phyloP scores from a whole-genome alignment of 495 filamentous ascomycete species.

The Daldinia vernicosa region DNA sequence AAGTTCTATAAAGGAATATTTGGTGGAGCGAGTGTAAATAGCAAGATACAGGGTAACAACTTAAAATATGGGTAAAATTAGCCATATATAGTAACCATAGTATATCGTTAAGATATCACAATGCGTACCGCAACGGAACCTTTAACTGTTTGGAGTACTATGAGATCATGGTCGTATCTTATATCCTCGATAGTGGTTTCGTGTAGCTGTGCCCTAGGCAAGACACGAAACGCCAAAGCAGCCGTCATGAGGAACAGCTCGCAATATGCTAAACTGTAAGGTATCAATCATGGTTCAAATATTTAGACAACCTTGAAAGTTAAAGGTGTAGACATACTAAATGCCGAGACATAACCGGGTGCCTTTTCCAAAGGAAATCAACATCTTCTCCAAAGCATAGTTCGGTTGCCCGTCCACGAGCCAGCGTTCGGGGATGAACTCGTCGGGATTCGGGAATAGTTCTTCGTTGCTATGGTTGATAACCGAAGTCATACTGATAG shows the following conservation, averaged over 20 bases:
- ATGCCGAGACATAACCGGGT: conserved; percentile 61
- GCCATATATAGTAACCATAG: conserved; percentile 46
- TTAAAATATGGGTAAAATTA: conserved; percentile 15
- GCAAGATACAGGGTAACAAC: too few species aligned
- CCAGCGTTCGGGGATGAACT: conserved; percentile 63
- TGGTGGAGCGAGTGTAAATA: too few species aligned
- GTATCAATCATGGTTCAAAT: background rate
- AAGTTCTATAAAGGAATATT: too few species aligned
- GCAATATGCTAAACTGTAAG: conserved; percentile 45
- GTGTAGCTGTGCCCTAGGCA: conserved; percentile 37
- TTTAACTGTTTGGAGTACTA: conserved; percentile 32
- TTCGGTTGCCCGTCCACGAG: conserved; percentile 48
- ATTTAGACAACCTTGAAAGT: background rate
- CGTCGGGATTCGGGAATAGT: conserved; percentile 58
- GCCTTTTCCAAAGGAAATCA: conserved; percentile 61
- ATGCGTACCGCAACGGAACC: conserved; percentile 11
- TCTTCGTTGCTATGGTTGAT: conserved; percentile 57
- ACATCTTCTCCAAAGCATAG: conserved; percentile 54
- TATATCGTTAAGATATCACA: background rate
- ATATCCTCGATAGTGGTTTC: conserved; percentile 43
- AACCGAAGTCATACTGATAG: conserved; percentile 59
- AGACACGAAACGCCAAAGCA: conserved; percentile 37
- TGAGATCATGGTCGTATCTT: conserved; percentile 44
- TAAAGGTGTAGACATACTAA: conserved; percentile 43
- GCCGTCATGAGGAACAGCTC: conserved; percentile 46